Percentiles rank a stretch among this genome's conserved stretches.
Evolutionary conservation across 2,329 filamentous ascomycete genomes (phyloP).

Genomic region (Fusarium sulawesiense): DNA sequence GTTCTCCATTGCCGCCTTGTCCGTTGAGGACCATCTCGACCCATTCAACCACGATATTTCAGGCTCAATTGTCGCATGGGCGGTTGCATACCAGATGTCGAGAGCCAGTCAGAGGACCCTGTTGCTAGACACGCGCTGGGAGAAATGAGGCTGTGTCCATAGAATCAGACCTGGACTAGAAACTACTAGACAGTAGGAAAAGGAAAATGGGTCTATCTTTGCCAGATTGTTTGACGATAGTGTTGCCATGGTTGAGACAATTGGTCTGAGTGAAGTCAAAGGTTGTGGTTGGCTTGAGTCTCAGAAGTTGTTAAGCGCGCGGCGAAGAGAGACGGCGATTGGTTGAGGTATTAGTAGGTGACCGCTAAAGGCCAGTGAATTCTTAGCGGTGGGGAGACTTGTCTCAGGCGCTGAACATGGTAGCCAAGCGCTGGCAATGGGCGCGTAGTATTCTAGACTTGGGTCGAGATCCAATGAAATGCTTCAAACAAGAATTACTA

Average conservation of each 20-base stretch:
- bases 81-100: conserved; percentile 24
- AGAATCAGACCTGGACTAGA: not conserved
- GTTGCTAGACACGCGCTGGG: conserved; percentile 33
- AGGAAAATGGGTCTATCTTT: conserved; percentile 9
- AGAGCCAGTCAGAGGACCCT: conserved; percentile 37
- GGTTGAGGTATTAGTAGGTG: not conserved
- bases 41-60: conserved; percentile 27
- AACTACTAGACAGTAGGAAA: not conserved
- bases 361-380: conserved; percentile 20
- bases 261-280: conserved; percentile 8
- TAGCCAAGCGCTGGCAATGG: conserved; percentile 22
- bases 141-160: not conserved
- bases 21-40: conserved; percentile 25
- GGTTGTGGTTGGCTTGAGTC: conserved; percentile 40
- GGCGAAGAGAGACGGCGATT: conserved; percentile 33
- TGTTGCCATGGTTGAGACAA: conserved; percentile 22
- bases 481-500: not conserved
- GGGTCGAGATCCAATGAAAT: conserved; percentile 11
- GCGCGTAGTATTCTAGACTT: conserved; percentile 17
- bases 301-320: conserved; percentile 43
- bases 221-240: conserved; percentile 29
- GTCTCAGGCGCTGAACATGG: conserved; percentile 12
- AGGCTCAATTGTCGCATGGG: conserved; percentile 27
- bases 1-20: conserved; percentile 18
- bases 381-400: not conserved